Evolutionary conservation across 768 basidiomycete species (phyloP).

Genomic region (Termitomyces titanicus): DNA sequence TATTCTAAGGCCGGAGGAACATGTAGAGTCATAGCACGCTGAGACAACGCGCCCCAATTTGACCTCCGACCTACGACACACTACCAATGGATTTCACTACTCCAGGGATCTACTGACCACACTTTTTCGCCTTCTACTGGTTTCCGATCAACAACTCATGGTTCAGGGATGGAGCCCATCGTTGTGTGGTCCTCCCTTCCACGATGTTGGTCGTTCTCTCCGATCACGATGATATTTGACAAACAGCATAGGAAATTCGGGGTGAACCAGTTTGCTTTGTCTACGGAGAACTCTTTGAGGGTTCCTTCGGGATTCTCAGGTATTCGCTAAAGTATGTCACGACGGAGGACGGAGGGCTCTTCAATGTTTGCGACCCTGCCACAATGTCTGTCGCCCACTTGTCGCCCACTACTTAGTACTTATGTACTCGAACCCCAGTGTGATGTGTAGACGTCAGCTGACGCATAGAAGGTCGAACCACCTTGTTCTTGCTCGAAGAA

Average conservation of each 20-base stretch:
- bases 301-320: not conserved
- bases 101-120: not conserved
- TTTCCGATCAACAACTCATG: slow-evolving; percentile 1
- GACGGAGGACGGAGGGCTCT: no score
- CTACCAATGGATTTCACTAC: not conserved
- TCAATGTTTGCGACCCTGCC: not conserved
- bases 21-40: no score
- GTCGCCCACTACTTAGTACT: no score
- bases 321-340: not conserved
- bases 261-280: not conserved
- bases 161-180: not conserved
- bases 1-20: no score
- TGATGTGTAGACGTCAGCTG: no score
- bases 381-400: no score
- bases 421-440: no score
- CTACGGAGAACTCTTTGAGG: not conserved
- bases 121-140: not conserved
- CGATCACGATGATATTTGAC: not conserved
- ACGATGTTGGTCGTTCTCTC: not conserved
- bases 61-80: not conserved
- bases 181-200: not conserved
- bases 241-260: not conserved
- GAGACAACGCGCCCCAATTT: no score
- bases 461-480: no score
- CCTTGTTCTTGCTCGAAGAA: not conserved